These are phyloP conservation scores for Aspergillus nomiae DNA, from an alignment of 2,329 filamentous ascomycete genomes.

Conservation along the genomic window DNA sequence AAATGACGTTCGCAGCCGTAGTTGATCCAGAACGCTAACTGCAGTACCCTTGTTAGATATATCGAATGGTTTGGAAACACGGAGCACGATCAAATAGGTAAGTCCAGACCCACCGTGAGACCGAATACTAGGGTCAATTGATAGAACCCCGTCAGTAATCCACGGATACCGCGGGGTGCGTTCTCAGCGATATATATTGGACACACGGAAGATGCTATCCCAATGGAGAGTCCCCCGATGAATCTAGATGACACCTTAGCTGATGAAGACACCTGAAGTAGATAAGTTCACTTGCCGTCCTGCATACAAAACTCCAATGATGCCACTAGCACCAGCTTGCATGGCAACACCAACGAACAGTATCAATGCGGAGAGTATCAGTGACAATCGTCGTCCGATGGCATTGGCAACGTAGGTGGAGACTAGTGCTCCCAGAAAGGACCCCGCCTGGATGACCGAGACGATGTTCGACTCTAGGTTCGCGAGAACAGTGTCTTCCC, in stretches of 20 bases:
- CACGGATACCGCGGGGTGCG: not conserved
- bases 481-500: not conserved
- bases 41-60: not conserved
- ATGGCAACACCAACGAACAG: not conserved
- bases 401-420: not conserved
- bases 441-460: not conserved
- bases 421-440: not conserved
- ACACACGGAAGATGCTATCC: not conserved
- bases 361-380: not conserved
- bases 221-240: not conserved
- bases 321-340: not conserved
- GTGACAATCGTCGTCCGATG: not conserved
- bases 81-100: not conserved
- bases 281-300: not conserved
- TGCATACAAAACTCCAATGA: not conserved
- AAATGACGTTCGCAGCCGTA: not conserved
- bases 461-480: not conserved
- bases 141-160: not conserved
- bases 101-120: not conserved
- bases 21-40: not conserved
- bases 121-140: not conserved
- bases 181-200: not conserved
- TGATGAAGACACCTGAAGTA: no score
- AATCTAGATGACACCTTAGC: not conserved
- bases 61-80: not conserved